phyloP scores from a whole-genome alignment of 78 protist genomes.

The Monosiga brevicollis region DNA sequence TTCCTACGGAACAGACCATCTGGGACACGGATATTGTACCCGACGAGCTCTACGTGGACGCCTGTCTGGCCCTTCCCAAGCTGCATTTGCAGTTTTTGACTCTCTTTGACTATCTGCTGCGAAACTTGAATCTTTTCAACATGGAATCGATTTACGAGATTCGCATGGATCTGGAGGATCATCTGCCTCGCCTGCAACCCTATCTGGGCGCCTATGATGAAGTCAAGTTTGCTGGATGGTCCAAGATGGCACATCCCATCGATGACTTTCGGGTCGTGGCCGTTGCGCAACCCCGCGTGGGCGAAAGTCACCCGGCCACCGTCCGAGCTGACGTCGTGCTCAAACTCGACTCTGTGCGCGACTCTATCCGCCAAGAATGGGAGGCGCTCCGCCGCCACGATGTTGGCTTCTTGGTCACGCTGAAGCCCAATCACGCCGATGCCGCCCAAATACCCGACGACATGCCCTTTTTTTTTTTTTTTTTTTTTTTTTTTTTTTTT shows the following conservation, averaged over 20 bases:
- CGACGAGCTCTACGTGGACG: slow-evolving; percentile 14
- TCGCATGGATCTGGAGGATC: slow-evolving; percentile 66
- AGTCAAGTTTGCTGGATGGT: slow-evolving; percentile 59
- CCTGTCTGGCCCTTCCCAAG: slow-evolving; percentile 74
- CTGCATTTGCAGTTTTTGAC: slow-evolving; percentile 88
- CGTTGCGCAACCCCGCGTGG: slow-evolving; percentile 61
- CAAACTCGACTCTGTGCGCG: slow-evolving; percentile 6
- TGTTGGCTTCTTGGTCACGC: slow-evolving; percentile 50
- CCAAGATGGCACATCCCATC: slow-evolving; percentile 73
- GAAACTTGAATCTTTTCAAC: slow-evolving; percentile 76
- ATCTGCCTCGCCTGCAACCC: slow-evolving; percentile 38
- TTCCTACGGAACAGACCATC: slow-evolving; percentile 60
- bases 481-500: slow-evolving; percentile 8
- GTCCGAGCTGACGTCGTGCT: slow-evolving; percentile 49
- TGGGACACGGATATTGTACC: slow-evolving; percentile 42
- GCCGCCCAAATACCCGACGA: not conserved
- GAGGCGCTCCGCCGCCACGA: slow-evolving; percentile 60
- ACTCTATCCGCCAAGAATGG: slow-evolving; percentile 56
- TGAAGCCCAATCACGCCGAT: not conserved
- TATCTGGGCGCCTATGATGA: not conserved
- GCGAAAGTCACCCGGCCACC: slow-evolving; percentile 62
- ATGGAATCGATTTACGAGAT: slow-evolving; percentile 77
- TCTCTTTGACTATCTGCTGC: slow-evolving; percentile 79
- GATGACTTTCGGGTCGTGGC: slow-evolving; percentile 20
- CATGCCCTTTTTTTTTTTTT: not conserved